Evolutionary conservation across 257 asterid genomes (phyloP).

Genomic region (Paulownia fortunei): DNA sequence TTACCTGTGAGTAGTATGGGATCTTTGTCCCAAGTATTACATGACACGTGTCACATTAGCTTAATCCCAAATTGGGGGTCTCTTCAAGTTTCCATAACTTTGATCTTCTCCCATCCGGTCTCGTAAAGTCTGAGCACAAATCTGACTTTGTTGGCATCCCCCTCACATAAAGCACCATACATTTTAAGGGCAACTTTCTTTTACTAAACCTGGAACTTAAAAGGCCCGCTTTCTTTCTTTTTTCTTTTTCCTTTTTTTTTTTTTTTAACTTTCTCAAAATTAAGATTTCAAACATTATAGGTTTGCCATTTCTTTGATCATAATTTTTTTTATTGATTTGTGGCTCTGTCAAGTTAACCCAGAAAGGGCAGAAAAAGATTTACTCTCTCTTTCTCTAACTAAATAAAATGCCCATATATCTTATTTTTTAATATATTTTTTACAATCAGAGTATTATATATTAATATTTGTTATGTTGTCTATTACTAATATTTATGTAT

Average conservation of each 20-base stretch:
- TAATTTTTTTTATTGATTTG: too few relatives aligned
- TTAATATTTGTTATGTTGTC: too few relatives aligned
- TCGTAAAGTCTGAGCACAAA: constrained; percentile 34
- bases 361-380: too few relatives aligned
- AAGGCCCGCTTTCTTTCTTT: too few relatives aligned
- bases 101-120: constrained; percentile 10
- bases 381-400: too few relatives aligned
- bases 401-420: too few relatives aligned
- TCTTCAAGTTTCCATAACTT: neutral
- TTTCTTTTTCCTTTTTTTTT: neutral
- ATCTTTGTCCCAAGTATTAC: constrained; percentile 8
- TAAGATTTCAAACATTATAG: too few relatives aligned
- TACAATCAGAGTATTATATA: too few relatives aligned
- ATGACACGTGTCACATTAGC: constrained; percentile 25
- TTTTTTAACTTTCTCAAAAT: neutral
- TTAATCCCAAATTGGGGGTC: neutral
- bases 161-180: neutral
- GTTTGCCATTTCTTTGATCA: too few relatives aligned
- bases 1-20: neutral
- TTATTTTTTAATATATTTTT: too few relatives aligned
- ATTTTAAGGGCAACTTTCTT: neutral
- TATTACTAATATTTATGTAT: too few relatives aligned
- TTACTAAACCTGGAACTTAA: neutral
- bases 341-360: too few relatives aligned
- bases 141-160: constrained; percentile 31